Percentiles rank a stretch among this genome's conserved stretches.
phyloP scores from a whole-genome alignment of 257 asterid species.

The Striga asiatica region DNA sequence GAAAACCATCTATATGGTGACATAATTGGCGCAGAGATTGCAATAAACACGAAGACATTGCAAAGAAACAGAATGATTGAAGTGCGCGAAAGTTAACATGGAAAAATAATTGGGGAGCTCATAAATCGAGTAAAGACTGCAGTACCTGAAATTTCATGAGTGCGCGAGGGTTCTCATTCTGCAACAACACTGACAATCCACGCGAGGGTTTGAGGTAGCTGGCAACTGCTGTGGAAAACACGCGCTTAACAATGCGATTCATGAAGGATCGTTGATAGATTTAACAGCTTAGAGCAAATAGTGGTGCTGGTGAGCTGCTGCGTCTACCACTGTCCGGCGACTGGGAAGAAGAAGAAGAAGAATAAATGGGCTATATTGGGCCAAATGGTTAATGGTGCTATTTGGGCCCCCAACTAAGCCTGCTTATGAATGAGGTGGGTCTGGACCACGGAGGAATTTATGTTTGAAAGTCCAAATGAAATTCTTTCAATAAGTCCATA shows the following conservation, averaged over 20 bases:
- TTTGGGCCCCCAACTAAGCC: no score
- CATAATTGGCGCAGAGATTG: neutral
- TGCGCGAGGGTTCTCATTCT: constrained; percentile 14
- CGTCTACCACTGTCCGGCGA: neutral
- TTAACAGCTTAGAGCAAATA: neutral
- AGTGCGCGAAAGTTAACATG: neutral
- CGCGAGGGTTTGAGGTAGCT: constrained; percentile 17
- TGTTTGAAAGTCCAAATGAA: no score
- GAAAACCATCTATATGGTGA: neutral
- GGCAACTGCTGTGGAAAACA: constrained; percentile 8
- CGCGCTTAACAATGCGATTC: constrained; percentile 26
- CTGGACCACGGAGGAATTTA: no score
- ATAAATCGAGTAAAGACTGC: no score
- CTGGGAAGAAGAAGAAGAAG: neutral
- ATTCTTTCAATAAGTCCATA: no score
- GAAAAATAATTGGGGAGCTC: neutral
- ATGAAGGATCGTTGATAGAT: neutral
- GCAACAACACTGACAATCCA: constrained; percentile 16
- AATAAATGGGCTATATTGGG: neutral
- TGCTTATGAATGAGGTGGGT: no score
- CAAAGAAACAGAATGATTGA: neutral
- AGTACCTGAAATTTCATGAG: constrained; percentile 18
- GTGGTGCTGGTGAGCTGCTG: neutral
- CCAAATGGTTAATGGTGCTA: no score
- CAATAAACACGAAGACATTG: neutral